Conservation (phyloP, 306 rosid genomes). For the Casuarina equisetifolia region DNA sequence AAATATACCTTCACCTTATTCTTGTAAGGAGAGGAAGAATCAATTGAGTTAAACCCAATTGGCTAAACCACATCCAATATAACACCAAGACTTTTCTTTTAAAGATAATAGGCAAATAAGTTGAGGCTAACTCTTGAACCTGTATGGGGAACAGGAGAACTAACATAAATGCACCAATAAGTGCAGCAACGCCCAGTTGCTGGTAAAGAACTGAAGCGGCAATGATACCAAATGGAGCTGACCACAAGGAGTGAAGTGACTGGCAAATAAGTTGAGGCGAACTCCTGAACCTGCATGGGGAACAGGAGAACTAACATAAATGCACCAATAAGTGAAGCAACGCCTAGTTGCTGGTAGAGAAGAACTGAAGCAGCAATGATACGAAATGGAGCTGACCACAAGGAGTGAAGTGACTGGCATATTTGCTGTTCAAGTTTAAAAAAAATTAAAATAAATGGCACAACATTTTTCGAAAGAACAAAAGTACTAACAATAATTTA, state of each 20-base stretch:
- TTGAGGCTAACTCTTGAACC: conserved; percentile 39
- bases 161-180: conserved; percentile 45
- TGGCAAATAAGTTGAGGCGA: conserved; percentile 62
- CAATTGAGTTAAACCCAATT: background rate
- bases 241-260: conserved; percentile 44
- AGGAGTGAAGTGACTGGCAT: no score
- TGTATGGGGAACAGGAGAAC: conserved; percentile 56
- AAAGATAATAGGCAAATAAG: background rate
- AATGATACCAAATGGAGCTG: conserved; percentile 80
- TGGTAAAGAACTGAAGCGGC: conserved; percentile 78
- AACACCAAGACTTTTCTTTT: background rate
- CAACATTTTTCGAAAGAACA: background rate
- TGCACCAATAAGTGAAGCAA: no score
- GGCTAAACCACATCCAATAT: background rate
- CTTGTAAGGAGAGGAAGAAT: background rate
- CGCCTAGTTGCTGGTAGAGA: no score
- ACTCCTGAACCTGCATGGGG: conserved; percentile 8
- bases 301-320: no score
- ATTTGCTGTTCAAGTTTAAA: conserved; percentile 46
- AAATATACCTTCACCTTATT: background rate
- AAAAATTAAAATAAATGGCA: conserved; percentile 5
- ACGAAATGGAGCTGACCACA: no score
- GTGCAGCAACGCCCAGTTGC: conserved; percentile 87
- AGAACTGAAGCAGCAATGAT: no score
- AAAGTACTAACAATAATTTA: background rate